A percentile compares a stretch with the other conserved stretches of the same genome.
Evolutionary conservation across 345 rosid genomes (phyloP).

Genomic region (Trapa bicornis): DNA sequence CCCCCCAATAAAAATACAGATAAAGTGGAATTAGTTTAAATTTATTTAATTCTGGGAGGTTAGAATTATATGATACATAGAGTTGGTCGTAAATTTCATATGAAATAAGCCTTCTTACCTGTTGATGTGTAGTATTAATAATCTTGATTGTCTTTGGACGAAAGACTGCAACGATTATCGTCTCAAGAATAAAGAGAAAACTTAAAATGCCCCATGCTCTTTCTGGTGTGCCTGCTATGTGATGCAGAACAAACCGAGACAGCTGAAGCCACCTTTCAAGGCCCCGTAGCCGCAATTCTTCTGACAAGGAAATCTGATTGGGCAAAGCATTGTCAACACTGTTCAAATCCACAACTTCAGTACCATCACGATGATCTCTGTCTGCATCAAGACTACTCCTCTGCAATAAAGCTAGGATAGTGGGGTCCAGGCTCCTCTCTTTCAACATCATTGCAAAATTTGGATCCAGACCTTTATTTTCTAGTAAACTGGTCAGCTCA

Average conservation of each 20-base stretch:
- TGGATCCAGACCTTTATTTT: constrained; percentile 97
- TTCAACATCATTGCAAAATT: constrained; percentile 99
- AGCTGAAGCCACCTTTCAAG: constrained; percentile 95
- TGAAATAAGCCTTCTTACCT: constrained; percentile 35
- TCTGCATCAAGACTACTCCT: constrained; percentile 99
- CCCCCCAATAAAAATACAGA: not conserved
- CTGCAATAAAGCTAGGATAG: constrained; percentile 88
- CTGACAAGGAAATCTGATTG: constrained; percentile 81
- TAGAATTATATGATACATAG: not conserved
- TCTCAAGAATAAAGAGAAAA: constrained; percentile 83
- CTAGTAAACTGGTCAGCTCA: constrained; percentile 75
- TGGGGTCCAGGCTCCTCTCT: constrained; percentile 92
- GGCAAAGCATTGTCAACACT: constrained; percentile 76
- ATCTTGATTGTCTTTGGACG: constrained; percentile 78
- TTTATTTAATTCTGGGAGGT: not conserved
- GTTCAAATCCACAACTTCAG: constrained; percentile 57
- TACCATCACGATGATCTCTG: constrained; percentile 89
- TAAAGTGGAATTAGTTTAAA: not conserved
- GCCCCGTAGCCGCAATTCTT: constrained; percentile 88
- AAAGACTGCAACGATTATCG: constrained; percentile 64
- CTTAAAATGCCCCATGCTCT: constrained; percentile 97
- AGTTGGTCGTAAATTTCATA: not conserved
- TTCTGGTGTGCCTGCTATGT: constrained; percentile 89
- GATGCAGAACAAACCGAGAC: constrained; percentile 78
- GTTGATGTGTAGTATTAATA: constrained; percentile 77